phyloP scores from a whole-genome alignment of 2,329 filamentous ascomycete species.

The Penicillium sclerotiorum region DNA sequence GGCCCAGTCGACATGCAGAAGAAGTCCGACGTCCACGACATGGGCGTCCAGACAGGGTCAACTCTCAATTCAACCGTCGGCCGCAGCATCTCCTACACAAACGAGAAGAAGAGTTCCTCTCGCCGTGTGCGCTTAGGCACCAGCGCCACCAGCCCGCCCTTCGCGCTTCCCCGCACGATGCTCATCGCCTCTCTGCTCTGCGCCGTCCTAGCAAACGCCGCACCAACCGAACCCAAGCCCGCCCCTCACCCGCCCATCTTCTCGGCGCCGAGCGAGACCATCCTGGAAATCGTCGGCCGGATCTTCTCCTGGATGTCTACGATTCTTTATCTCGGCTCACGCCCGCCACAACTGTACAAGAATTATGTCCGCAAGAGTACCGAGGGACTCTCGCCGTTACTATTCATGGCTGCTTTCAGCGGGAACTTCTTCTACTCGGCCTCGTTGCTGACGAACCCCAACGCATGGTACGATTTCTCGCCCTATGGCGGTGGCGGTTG shows the following conservation, averaged over 20 bases:
- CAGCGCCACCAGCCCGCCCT: constrained; percentile 30
- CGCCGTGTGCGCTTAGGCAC: constrained; percentile 30
- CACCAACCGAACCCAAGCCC: constrained; percentile 33
- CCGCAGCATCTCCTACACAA: constrained; percentile 33
- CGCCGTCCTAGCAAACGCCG: constrained; percentile 46
- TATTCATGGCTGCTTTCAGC: constrained; percentile 68
- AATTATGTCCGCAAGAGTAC: constrained; percentile 66
- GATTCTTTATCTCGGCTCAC: constrained; percentile 60
- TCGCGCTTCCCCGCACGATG: constrained; percentile 47
- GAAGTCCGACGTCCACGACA: constrained; percentile 34
- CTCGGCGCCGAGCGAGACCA: constrained; percentile 24
- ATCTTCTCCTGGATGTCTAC: constrained; percentile 61
- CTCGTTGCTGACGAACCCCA: constrained; percentile 65
- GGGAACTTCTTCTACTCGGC: constrained; percentile 69
- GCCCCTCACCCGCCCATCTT: constrained; percentile 26
- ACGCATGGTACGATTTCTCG: constrained; percentile 61
- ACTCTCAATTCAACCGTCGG: constrained; percentile 20
- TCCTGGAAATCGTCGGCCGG: constrained; percentile 51
- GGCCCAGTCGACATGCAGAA: constrained; percentile 22
- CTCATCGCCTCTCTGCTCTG: constrained; percentile 49
- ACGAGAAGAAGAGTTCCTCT: constrained; percentile 38
- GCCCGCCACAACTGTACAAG: constrained; percentile 67
- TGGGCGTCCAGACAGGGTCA: constrained; percentile 28
- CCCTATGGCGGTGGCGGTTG: constrained; percentile 63
- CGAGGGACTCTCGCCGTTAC: constrained; percentile 62